These are phyloP conservation scores for Aegle marmelos DNA, from an alignment of 345 rosid genomes.

Conservation along the genomic window DNA sequence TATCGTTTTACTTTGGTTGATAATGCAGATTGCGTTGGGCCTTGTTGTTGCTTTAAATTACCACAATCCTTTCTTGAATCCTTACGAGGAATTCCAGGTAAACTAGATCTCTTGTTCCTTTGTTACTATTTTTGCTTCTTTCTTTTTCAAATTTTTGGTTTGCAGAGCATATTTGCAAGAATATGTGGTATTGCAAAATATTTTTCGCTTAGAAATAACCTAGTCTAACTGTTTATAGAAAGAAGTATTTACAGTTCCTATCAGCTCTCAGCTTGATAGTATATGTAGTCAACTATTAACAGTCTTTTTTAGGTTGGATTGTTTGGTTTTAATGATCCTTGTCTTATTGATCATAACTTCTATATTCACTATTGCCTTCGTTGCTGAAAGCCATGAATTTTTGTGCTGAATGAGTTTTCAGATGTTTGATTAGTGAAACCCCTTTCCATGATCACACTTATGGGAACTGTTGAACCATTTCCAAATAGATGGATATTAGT, in stretches of 20 bases:
- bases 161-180: not conserved
- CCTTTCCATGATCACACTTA: not conserved
- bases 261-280: not conserved
- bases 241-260: not conserved
- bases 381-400: not conserved
- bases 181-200: not conserved
- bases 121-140: not conserved
- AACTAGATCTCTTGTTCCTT: conserved; percentile 5
- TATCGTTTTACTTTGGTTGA: conserved; percentile 23
- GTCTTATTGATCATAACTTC: not conserved
- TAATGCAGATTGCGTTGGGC: conserved; percentile 75
- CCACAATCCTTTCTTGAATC: conserved; percentile 79
- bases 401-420: not conserved
- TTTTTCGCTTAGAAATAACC: not conserved
- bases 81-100: conserved; percentile 95
- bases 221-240: not conserved
- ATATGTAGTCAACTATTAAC: not conserved
- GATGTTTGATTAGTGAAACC: not conserved
- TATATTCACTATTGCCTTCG: not conserved
- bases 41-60: conserved; percentile 88
- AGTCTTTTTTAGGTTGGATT: not conserved
- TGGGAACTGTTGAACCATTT: not conserved
- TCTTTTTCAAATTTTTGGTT: not conserved
- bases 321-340: not conserved
- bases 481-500: not conserved